Base-by-base conservation (phyloP, 208 protist species). In the Wallacemonas collosoma region DNA sequence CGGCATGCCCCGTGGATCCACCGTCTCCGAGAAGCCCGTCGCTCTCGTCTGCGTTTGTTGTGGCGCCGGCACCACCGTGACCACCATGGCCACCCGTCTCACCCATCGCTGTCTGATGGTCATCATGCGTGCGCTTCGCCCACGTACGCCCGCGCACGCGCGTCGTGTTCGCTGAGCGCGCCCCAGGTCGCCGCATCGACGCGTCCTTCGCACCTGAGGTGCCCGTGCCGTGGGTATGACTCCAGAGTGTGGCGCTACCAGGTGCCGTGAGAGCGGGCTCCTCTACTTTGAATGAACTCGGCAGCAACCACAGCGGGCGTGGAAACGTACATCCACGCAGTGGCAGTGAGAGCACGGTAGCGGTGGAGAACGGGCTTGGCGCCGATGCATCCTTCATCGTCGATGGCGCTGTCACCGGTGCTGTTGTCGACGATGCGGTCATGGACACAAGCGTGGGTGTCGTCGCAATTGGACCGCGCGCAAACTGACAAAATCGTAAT, bases 401-500 rank as follows among this genome's bases (percentile, higher is more conserved):
- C 43, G 56, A 15, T 56, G 40, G 9, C n/a, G 17, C 41, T 11
- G 36, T 50, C 72, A 48, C 4, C 7, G 58, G 53, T 11, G 12
- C 58, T 48, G 36, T 36, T 7, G 1, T n/a, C n/a, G 53, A 60
- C 26, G 48, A 60, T 38, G 48, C 7, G 15, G 58, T n/a, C 15
- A 45, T 43, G 51, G 62, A 53, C 56, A 26, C 17, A 7, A 57
- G 40, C 48, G 40, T 17, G 26, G 38, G 17, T 40, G 9, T 15
- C n/a, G 48, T 26, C 39, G 44, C 48, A 36, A 9, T 3, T n/a
- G 38, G 38, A 47, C 55, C 53, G 2, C 11, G 47, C 14, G 69
- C 75, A 75, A 90, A 90, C 17, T 85, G 50, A 62, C 75, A 79
- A 15, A 90, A 74, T 39, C 73, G 81, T 69, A 86, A 55, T 0